phyloP scores from a whole-genome alignment of 495 filamentous ascomycete genomes.

The Terfezia claveryi region DNA sequence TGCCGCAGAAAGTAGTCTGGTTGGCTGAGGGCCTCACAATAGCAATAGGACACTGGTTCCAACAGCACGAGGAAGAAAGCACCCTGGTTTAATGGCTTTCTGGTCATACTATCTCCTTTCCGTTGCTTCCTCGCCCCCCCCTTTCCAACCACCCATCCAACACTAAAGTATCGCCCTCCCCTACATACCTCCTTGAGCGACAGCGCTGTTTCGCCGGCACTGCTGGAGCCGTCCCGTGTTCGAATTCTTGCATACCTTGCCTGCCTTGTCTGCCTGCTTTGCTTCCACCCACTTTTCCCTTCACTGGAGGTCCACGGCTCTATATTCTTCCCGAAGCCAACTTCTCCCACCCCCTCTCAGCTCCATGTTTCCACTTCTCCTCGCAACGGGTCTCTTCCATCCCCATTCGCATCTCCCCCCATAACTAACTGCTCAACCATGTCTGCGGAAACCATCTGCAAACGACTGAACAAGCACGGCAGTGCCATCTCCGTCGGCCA shows the following conservation, averaged over 20 bases:
- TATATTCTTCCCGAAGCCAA: not conserved
- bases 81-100: not conserved
- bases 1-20: not conserved
- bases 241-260: not conserved
- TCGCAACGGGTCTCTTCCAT: not conserved
- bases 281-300: not conserved
- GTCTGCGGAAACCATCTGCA: not conserved
- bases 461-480: not conserved
- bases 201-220: no score
- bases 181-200: not conserved
- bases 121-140: not conserved
- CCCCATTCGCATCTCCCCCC: conserved; percentile 33
- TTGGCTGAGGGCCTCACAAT: not conserved
- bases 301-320: not conserved
- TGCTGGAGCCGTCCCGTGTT: not conserved
- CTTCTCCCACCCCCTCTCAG: no score
- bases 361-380: not conserved
- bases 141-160: not conserved
- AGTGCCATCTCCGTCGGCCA: not conserved
- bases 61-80: not conserved
- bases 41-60: not conserved
- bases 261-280: not conserved
- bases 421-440: not conserved
- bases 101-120: not conserved
- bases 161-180: not conserved